A percentile compares a stretch with the other conserved stretches of the same genome.
Conservation (phyloP, 2,329 filamentous ascomycete species). For the Pseudogymnoascus sp. region DNA sequence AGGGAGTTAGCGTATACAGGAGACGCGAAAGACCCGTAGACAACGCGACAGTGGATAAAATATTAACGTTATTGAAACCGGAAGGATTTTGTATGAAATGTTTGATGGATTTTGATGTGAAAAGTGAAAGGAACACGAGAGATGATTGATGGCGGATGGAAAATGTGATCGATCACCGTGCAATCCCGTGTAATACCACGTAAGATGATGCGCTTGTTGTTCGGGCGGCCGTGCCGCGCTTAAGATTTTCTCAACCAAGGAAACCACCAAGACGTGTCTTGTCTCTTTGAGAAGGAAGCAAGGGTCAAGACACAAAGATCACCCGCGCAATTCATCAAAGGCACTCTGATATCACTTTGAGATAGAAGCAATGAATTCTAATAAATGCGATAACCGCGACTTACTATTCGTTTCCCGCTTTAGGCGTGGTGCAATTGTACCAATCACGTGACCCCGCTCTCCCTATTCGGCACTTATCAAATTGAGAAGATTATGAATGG, state of each 20-base stretch:
- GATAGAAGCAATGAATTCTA: not conserved
- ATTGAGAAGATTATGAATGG: not conserved
- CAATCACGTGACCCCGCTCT: not conserved
- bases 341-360: not conserved
- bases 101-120: not conserved
- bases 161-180: not conserved
- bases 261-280: not conserved
- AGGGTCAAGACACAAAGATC: not conserved
- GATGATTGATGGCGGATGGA: conserved; percentile 9
- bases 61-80: not conserved
- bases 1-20: not conserved
- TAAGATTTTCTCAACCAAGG: conserved; percentile 8
- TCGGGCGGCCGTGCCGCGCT: conserved; percentile 3
- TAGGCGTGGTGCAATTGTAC: not conserved
- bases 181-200: conserved; percentile 10
- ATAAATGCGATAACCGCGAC: not conserved
- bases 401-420: not conserved
- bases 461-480: not conserved
- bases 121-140: not conserved
- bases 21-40: not conserved
- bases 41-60: conserved; percentile 4
- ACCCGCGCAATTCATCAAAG: not conserved
- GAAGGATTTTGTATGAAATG: not conserved
- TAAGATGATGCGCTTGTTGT: conserved; percentile 11
- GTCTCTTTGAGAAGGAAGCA: conserved; percentile 5